Evolutionary conservation across 768 basidiomycete species (phyloP).

Genomic region (Cystobasidium onofrii): DNA sequence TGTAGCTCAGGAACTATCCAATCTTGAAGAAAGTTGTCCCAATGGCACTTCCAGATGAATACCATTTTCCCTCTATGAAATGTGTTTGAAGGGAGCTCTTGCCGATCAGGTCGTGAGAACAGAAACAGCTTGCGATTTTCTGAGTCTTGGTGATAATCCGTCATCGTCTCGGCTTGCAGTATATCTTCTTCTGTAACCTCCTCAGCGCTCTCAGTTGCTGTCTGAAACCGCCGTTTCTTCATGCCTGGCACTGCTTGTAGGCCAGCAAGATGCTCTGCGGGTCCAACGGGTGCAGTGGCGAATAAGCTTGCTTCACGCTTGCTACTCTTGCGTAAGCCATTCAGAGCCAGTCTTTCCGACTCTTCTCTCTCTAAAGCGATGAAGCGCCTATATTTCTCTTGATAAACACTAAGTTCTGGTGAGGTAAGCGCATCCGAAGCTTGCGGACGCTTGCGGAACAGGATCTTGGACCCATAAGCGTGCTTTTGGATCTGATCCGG

Average conservation of each 20-base stretch:
- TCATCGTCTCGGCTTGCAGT: neutral
- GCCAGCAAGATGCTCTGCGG: neutral
- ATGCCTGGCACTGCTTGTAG: neutral
- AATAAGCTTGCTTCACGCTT: neutral
- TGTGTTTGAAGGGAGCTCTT: neutral
- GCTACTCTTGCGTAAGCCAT: neutral
- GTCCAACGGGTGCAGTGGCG: neutral
- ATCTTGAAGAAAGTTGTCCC: neutral
- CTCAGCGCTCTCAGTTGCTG: neutral
- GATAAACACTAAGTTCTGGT: neutral
- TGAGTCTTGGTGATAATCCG: neutral
- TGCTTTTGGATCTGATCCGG: neutral
- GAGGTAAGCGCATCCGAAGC: neutral
- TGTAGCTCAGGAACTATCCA: conserved; percentile 10
- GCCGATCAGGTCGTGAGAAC: neutral
- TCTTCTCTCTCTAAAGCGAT: conserved; percentile 7
- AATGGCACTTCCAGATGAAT: conserved; percentile 24
- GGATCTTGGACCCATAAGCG: neutral
- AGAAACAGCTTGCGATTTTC: neutral
- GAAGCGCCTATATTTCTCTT: conserved; percentile 1
- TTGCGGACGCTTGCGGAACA: conserved; percentile 4
- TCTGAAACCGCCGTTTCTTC: neutral
- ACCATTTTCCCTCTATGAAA: conserved; percentile 17
- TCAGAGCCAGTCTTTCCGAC: conserved; percentile 5
- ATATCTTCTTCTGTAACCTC: neutral